phyloP scores from a whole-genome alignment of 1,284 basidiomycete genomes.

The Leccinum insolens region DNA sequence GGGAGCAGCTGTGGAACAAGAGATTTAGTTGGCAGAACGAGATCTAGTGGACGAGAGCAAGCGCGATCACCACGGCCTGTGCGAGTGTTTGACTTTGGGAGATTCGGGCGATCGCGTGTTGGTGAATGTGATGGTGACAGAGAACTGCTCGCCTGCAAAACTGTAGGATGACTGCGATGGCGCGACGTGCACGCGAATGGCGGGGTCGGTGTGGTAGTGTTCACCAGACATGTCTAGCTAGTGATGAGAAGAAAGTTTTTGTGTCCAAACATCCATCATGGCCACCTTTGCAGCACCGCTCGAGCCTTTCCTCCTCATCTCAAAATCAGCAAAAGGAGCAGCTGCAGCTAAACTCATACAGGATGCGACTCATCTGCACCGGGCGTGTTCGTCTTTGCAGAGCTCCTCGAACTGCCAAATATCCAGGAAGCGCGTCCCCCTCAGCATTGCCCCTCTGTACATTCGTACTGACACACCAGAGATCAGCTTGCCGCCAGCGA shows the following conservation, averaged over 20 bases:
- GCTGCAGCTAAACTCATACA: conserved; percentile 87
- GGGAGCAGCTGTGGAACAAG: too few relatives aligned
- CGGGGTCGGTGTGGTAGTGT: conserved; percentile 41
- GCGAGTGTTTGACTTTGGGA: conserved; percentile 44
- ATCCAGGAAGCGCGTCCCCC: conserved; percentile 72
- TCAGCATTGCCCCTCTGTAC: neutral
- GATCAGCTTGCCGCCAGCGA: conserved; percentile 65
- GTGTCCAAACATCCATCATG: conserved; percentile 28
- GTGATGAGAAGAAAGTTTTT: conserved; percentile 4
- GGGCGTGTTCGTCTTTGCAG: conserved; percentile 89
- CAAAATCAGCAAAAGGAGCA: conserved; percentile 87
- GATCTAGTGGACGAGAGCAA: too few relatives aligned
- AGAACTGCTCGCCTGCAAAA: conserved; percentile 91
- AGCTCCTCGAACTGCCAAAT: conserved; percentile 80
- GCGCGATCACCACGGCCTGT: conserved; percentile 39
- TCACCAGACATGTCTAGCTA: conserved; percentile 30
- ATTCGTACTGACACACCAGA: conserved; percentile 3
- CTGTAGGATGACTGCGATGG: conserved; percentile 87
- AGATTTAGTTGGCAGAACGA: too few relatives aligned
- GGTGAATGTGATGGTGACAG: conserved; percentile 84
- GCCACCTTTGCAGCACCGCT: conserved; percentile 63
- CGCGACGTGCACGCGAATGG: conserved; percentile 66
- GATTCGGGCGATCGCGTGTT: conserved; percentile 69
- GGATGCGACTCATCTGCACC: conserved; percentile 86
- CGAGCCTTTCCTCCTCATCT: conserved; percentile 89